A percentile compares a stretch with the other conserved stretches of the same genome.
phyloP scores from a whole-genome alignment of 345 rosid species.

The Xanthoceras sorbifolium region DNA sequence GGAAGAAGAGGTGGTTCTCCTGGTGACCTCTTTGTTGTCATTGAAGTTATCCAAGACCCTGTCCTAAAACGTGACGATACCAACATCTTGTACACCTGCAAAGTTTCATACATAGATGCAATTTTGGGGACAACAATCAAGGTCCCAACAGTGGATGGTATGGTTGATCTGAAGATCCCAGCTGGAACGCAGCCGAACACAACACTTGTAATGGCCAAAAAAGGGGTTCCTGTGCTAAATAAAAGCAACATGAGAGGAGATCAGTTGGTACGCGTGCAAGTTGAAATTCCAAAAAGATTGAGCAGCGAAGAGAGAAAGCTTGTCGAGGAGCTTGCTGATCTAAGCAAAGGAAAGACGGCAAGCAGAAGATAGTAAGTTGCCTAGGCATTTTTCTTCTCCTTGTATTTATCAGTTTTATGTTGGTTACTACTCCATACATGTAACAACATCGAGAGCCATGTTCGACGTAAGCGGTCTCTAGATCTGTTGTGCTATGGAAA shows the following conservation, averaged over 20 bases:
- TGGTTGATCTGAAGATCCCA: conserved; percentile 92
- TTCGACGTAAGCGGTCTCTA: background rate
- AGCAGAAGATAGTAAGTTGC: conserved; percentile 58
- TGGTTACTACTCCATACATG: background rate
- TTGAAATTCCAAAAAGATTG: conserved; percentile 93
- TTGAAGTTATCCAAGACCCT: conserved; percentile 84
- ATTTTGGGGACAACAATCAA: conserved; percentile 83
- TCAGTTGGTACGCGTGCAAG: conserved; percentile 95
- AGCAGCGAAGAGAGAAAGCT: conserved; percentile 86
- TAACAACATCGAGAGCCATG: background rate
- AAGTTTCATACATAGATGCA: conserved; percentile 88
- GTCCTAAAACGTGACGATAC: conserved; percentile 87
- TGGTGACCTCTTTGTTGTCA: conserved; percentile 84
- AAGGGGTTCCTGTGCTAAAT: conserved; percentile 86
- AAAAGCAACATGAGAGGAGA: conserved; percentile 93
- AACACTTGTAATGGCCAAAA: conserved; percentile 91
- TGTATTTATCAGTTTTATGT: background rate
- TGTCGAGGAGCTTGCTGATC: conserved; percentile 83
- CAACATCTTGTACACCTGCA: conserved; percentile 80
- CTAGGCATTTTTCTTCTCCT: background rate
- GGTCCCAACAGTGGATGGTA: conserved; percentile 94
- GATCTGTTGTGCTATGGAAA: background rate
- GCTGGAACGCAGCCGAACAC: conserved; percentile 93
- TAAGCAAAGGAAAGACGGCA: conserved; percentile 85
- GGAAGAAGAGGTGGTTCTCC: conserved; percentile 92